Conservation (phyloP, 106 monocot genomes). For the Dioscorea alata region DNA sequence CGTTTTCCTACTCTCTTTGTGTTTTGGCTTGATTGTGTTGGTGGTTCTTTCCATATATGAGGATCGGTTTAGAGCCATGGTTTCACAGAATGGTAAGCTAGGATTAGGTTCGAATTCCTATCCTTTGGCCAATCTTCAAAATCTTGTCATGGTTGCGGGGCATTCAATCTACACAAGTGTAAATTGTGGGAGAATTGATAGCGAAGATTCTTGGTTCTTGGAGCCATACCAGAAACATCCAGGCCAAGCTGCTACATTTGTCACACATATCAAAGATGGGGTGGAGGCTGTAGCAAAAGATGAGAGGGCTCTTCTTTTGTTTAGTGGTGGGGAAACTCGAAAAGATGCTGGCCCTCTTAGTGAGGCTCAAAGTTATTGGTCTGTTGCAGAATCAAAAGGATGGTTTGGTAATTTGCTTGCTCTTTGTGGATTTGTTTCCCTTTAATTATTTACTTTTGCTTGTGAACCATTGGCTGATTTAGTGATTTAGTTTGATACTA, state of each 20-base stretch:
- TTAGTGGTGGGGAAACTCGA: conserved; percentile 97
- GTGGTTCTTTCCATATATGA: conserved; percentile 54
- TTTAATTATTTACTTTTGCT: no score
- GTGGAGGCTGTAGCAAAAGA: conserved; percentile 69
- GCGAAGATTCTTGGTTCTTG: conserved; percentile 92
- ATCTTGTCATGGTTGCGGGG: conserved; percentile 96
- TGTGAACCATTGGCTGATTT: no score
- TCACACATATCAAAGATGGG: conserved; percentile 79
- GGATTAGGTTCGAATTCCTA: conserved; percentile 20
- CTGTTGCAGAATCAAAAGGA: conserved; percentile 76
- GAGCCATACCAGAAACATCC: conserved; percentile 86
- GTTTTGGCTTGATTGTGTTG: conserved; percentile 47
- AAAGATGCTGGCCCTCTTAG: conserved; percentile 88
- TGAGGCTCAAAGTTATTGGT: conserved; percentile 98
- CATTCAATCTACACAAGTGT: conserved; percentile 89
- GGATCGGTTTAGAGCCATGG: conserved; percentile 39
- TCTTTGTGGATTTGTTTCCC: no score
- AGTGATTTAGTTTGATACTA: no score
- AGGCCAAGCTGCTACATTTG: conserved; percentile 86
- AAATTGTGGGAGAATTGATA: conserved; percentile 72
- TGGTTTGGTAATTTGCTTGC: conserved; percentile 76
- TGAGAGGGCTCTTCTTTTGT: conserved; percentile 76
- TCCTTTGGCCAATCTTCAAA: conserved; percentile 59
- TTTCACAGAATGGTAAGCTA: conserved; percentile 17
- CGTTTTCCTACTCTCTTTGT: conserved; percentile 45